Conservation (phyloP, 495 filamentous ascomycete species). For the Penicillium antarcticum region DNA sequence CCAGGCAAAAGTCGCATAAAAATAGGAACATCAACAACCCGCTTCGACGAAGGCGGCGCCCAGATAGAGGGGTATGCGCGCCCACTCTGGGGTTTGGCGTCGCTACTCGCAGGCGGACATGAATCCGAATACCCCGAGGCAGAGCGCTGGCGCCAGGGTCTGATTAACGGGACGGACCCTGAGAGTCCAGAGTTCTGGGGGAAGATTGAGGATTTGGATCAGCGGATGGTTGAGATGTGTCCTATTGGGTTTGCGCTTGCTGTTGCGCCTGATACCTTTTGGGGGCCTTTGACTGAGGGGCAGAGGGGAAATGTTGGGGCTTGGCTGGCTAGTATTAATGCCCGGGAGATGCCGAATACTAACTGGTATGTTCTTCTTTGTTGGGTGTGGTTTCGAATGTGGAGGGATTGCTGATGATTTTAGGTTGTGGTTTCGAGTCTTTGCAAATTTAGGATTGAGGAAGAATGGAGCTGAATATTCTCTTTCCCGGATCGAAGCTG, state of each 20-base stretch:
- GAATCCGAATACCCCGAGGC: constrained; percentile 63
- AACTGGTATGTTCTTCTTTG: constrained; percentile 40
- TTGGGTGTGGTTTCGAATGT: constrained; percentile 71
- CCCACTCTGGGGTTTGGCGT: constrained; percentile 71
- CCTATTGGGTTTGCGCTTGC: constrained; percentile 65
- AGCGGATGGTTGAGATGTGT: constrained; percentile 85
- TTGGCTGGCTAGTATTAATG: constrained; percentile 73
- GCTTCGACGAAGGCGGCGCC: constrained; percentile 72
- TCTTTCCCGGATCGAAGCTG: constrained; percentile 61
- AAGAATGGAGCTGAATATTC: constrained; percentile 66
- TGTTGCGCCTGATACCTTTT: constrained; percentile 60
- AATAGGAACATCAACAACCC: constrained; percentile 61
- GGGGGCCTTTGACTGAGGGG: constrained; percentile 57
- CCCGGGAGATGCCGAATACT: constrained; percentile 65
- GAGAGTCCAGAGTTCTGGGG: constrained; percentile 69
- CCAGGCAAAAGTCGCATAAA: constrained; percentile 54
- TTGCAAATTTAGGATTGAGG: constrained; percentile 73
- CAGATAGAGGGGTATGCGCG: constrained; percentile 74
- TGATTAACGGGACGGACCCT: constrained; percentile 66
- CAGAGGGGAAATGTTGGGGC: constrained; percentile 59
- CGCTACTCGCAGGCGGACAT: constrained; percentile 62
- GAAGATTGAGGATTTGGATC: constrained; percentile 65
- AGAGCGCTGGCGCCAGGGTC: constrained; percentile 62
- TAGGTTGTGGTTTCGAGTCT: constrained; percentile 74
- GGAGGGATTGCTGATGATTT: background rate